Evolutionary conservation across 176 grass and related monocot genomes (phyloP).

Genomic region (Aegilops bicornis): DNA sequence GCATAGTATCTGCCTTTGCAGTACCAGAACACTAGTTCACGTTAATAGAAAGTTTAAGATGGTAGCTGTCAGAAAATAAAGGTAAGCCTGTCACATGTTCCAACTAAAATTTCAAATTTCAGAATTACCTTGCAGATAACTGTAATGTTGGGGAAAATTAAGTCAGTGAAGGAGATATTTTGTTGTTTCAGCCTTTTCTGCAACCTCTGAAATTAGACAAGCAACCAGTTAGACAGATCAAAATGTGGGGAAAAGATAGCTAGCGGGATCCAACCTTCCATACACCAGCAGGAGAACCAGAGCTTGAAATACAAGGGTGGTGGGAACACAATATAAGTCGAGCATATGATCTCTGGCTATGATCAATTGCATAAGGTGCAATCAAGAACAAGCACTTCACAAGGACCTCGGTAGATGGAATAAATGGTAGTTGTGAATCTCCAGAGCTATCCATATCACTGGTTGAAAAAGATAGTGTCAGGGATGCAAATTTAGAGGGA

Average conservation of each 20-base stretch:
- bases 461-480: slow-evolving; percentile 33
- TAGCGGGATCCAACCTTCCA: slow-evolving; percentile 70
- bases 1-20: neutral
- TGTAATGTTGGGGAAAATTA: slow-evolving; percentile 63
- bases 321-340: slow-evolving; percentile 76
- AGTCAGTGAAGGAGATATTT: slow-evolving; percentile 61
- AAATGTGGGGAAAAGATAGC: slow-evolving; percentile 27
- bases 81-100: neutral
- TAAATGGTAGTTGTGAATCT: slow-evolving; percentile 63
- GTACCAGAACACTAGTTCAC: neutral
- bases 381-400: slow-evolving; percentile 95
- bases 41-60: neutral
- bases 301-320: slow-evolving; percentile 72
- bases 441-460: slow-evolving; percentile 62
- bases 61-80: neutral
- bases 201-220: slow-evolving; percentile 71
- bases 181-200: slow-evolving; percentile 61
- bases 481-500: slow-evolving; percentile 9
- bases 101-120: neutral
- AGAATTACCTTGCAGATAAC: slow-evolving; percentile 80
- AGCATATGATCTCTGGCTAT: slow-evolving; percentile 64
- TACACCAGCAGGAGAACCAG: slow-evolving; percentile 43
- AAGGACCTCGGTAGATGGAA: slow-evolving; percentile 77
- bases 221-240: slow-evolving; percentile 24
- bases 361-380: slow-evolving; percentile 64